Evolutionary conservation across 1,139 yeast genomes (phyloP), one percentile per base, ranked within the genome.

Genomic region (Geotrichum restrictum): DNA sequence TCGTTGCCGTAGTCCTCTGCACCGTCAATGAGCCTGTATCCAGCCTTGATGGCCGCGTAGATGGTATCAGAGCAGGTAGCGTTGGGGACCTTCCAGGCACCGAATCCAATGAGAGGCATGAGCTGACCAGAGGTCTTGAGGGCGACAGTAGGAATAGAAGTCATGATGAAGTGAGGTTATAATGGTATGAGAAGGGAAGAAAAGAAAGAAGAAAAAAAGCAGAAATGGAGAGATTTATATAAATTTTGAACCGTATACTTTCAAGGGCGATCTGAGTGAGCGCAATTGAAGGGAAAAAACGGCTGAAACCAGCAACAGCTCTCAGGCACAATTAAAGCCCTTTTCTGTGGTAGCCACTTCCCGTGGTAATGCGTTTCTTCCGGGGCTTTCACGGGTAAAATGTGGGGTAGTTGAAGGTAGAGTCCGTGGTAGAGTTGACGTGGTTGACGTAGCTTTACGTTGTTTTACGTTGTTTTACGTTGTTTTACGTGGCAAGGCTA

Each of bases 41-140:
- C 78, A 49, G 67, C 58, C 61, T 69, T 64, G 66, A 74, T 70
- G 55, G 78, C 78, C 53, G 69, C 67, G 65, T 73, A 72, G 49
- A 74, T 74, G 53, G 72, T 66, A 52, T 74, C 74, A 46, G 73
- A 70, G 33, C 79, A 73, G 50, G 71, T 66, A 18, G 60, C 63
- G 44, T 62, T 58, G 45, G 71, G 65, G 44, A 76, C 68, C 57
- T 73, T 75, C 78, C 80, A 77, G 50, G 78, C 73, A 21, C 81
- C 81, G 52, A 76, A 70, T 29, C 80, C 81, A 57, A 76, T 71
- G 39, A 70, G 70, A 42, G 81, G 81, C 65, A 77, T 74, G 44
- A 64, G 59, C 42, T 66, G 65, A 49, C 79, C 79, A 22, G 69
- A 55, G 38, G 65, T 62, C 55, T 61, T 56, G 45, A 64, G 63